These are phyloP conservation scores for Apiospora aurea DNA, from an alignment of 2,329 filamentous ascomycete species.

Conservation along the genomic window DNA sequence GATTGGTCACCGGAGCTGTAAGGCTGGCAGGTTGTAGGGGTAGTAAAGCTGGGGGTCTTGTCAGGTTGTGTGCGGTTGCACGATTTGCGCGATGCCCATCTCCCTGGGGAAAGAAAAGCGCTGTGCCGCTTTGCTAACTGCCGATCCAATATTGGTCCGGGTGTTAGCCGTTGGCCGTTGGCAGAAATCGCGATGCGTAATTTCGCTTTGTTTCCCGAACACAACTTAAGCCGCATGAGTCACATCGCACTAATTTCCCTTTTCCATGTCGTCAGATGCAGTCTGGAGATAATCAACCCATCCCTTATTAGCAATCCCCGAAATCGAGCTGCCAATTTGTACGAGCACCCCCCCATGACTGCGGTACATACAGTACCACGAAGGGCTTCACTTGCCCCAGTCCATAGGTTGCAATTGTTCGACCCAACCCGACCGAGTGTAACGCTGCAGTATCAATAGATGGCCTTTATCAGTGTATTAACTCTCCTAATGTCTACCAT, in stretches of 20 bases:
- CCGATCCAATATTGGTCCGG: background rate
- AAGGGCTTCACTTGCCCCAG: background rate
- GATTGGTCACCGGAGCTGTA: background rate
- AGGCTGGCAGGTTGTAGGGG: background rate
- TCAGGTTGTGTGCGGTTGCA: background rate
- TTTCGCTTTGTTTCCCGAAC: background rate
- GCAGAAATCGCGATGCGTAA: background rate
- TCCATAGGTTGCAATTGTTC: background rate
- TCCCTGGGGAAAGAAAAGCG: no score
- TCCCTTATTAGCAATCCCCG: background rate
- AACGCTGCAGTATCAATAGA: no score
- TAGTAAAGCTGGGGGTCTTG: background rate
- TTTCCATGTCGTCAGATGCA: background rate
- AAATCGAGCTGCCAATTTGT: background rate
- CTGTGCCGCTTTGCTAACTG: background rate
- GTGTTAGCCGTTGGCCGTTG: background rate
- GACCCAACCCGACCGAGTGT: background rate
- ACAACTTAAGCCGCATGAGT: conserved; percentile 1
- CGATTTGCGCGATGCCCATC: background rate
- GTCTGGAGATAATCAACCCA: background rate
- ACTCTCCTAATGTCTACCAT: conserved; percentile 5
- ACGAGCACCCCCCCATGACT: background rate
- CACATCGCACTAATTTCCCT: conserved; percentile 1
- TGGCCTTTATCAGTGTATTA: conserved; percentile 11
- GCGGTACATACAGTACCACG: background rate